Conservation (phyloP, 2,329 filamentous ascomycete genomes). For the Arthrobotrys pseudoclavata region DNA sequence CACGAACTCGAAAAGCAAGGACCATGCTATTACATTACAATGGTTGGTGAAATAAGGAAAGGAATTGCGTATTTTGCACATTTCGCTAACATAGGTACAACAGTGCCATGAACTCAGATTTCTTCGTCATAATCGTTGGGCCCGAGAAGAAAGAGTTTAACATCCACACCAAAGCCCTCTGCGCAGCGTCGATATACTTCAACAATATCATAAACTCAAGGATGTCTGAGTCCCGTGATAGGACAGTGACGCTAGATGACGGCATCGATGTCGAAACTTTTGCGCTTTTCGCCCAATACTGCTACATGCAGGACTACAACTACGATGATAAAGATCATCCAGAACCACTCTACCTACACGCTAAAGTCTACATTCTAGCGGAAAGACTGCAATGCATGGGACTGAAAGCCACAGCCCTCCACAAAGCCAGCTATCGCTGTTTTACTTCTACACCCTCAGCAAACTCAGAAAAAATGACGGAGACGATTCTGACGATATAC, state of each 20-base stretch:
- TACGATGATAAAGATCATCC: conserved; percentile 11
- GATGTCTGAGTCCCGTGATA: conserved; percentile 2
- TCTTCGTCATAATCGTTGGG: conserved; percentile 36
- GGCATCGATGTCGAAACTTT: conserved; percentile 23
- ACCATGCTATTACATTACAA: not conserved
- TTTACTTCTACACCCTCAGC: conserved; percentile 7
- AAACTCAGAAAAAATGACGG: conserved; percentile 12
- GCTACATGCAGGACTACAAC: conserved; percentile 19
- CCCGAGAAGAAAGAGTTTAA: conserved; percentile 35
- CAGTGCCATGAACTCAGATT: conserved; percentile 28
- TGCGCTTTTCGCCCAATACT: conserved; percentile 20
- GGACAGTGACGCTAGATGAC: conserved; percentile 4
- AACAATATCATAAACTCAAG: not conserved
- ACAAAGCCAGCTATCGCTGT: conserved; percentile 17
- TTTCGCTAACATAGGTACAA: not conserved
- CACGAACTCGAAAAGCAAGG: conserved; percentile 6
- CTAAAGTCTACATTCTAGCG: conserved; percentile 29
- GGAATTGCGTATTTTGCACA: too few relatives aligned
- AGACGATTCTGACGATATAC: conserved; percentile 16
- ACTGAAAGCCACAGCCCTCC: conserved; percentile 11
- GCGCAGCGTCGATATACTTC: conserved; percentile 25
- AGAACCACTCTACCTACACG: conserved; percentile 14
- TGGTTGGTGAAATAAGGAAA: not conserved
- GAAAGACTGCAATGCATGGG: conserved; percentile 16
- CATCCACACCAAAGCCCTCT: conserved; percentile 30